Percentiles rank a stretch among this genome's conserved stretches.
Evolutionary conservation across 257 asterid species (phyloP).

Genomic region (Capsicum pubescens): DNA sequence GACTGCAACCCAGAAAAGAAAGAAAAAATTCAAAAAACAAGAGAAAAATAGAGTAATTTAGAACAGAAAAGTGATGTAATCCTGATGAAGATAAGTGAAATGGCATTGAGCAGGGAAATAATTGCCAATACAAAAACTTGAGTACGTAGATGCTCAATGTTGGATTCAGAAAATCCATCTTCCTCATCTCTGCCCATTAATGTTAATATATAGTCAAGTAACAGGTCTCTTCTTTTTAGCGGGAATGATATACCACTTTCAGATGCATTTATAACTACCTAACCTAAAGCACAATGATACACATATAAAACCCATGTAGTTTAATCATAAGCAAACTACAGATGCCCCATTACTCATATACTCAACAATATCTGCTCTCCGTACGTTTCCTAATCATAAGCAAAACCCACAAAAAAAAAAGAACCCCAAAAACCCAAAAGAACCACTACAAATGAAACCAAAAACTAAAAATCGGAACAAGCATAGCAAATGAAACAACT

Average conservation of each 20-base stretch:
- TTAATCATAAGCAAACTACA: not conserved
- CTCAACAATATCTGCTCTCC: too few relatives aligned
- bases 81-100: not conserved
- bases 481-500: too few relatives aligned
- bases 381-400: too few relatives aligned
- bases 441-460: too few relatives aligned
- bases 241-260: slow-evolving; percentile 91
- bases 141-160: slow-evolving; percentile 80
- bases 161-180: slow-evolving; percentile 80
- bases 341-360: too few relatives aligned
- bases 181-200: slow-evolving; percentile 96
- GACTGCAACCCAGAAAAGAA: slow-evolving; percentile 55
- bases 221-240: slow-evolving; percentile 34
- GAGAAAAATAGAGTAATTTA: slow-evolving; percentile 25
- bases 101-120: slow-evolving; percentile 32
- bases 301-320: slow-evolving; percentile 2
- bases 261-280: slow-evolving; percentile 94
- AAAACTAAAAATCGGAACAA: too few relatives aligned
- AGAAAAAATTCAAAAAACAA: slow-evolving; percentile 35
- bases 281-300: slow-evolving; percentile 64
- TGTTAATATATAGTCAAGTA: slow-evolving; percentile 29
- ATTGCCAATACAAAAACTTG: slow-evolving; percentile 59
- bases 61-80: not conserved
- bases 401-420: too few relatives aligned
- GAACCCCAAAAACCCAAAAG: too few relatives aligned